A percentile compares a stretch with the other conserved stretches of the same genome.
Evolutionary conservation across 768 basidiomycete genomes (phyloP).

Genomic region (Pleurotus ostreatus): DNA sequence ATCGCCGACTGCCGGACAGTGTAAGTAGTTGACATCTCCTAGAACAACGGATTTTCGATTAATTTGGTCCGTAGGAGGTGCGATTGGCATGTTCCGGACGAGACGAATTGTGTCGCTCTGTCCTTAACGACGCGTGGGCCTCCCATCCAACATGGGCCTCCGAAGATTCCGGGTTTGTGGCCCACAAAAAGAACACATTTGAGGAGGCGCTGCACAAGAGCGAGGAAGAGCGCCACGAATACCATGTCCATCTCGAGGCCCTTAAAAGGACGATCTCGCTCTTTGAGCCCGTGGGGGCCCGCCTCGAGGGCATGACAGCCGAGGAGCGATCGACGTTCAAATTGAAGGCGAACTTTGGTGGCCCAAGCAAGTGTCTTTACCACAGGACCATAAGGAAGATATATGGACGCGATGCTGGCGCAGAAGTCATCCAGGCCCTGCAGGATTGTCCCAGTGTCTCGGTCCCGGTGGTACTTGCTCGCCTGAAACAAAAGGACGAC

Average conservation of each 20-base stretch:
- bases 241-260: constrained; percentile 91
- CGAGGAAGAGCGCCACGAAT: constrained; percentile 98
- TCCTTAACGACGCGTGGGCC: constrained; percentile 97
- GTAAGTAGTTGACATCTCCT: constrained; percentile 46
- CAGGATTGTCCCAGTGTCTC: constrained; percentile 90
- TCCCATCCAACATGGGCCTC: constrained; percentile 99
- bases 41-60: not conserved
- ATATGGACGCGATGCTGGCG: constrained; percentile 76
- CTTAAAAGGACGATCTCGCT: constrained; percentile 86
- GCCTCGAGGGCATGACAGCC: constrained; percentile 83
- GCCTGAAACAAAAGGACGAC: constrained; percentile 91
- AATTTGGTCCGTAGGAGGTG: constrained; percentile 59
- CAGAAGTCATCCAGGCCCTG: constrained; percentile 78
- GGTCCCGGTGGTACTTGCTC: constrained; percentile 84
- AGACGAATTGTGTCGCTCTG: constrained; percentile 90
- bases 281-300: constrained; percentile 80
- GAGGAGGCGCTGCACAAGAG: constrained; percentile 96
- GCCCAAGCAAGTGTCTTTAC: constrained; percentile 81
- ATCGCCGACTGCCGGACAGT: constrained; percentile 81
- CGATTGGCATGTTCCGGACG: constrained; percentile 90
- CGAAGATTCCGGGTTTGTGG: constrained; percentile 89
- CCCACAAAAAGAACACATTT: constrained; percentile 95
- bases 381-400: constrained; percentile 92
- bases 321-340: constrained; percentile 83
- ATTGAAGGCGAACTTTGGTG: constrained; percentile 86